phyloP scores from a whole-genome alignment of 1,284 basidiomycete genomes.

The Sporisorium iseilematis-ciliati region DNA sequence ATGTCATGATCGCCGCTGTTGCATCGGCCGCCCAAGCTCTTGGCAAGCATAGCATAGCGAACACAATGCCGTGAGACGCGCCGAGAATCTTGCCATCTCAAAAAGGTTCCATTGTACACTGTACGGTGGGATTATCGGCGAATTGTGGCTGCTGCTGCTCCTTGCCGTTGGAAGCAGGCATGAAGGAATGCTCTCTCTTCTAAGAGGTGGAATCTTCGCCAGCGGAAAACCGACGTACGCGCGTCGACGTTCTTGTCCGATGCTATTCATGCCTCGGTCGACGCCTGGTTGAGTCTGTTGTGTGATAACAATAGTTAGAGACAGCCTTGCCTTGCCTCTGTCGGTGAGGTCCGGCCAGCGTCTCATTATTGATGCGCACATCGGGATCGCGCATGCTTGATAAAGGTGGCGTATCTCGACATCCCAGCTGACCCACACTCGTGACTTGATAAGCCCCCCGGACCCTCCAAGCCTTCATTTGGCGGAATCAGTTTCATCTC shows the following conservation, averaged over 20 bases:
- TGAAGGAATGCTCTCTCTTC: not conserved
- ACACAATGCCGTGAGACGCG: not conserved
- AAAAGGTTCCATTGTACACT: too few species aligned
- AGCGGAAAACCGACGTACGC: constrained; percentile 18
- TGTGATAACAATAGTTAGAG: too few species aligned
- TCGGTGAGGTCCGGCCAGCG: too few species aligned
- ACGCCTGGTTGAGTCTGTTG: not conserved
- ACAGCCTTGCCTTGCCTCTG: too few species aligned
- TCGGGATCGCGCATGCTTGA: too few species aligned
- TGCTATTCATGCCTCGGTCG: not conserved
- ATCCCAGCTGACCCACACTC: too few species aligned
- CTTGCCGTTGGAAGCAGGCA: not conserved
- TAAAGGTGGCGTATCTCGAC: too few species aligned
- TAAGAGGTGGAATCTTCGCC: constrained; percentile 10
- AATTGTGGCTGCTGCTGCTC: constrained; percentile 2
- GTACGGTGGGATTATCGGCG: not conserved
- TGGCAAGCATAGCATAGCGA: not conserved
- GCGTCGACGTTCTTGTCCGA: constrained; percentile 6
- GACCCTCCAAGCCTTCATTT: too few species aligned
- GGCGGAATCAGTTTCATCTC: too few species aligned
- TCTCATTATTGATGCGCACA: too few species aligned
- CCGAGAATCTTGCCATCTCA: not conserved
- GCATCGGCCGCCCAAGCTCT: not conserved
- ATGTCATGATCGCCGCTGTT: constrained; percentile 4
- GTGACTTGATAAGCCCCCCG: too few species aligned